phyloP scores from a whole-genome alignment of 106 monocot genomes.

The Amphibolis antarctica region DNA sequence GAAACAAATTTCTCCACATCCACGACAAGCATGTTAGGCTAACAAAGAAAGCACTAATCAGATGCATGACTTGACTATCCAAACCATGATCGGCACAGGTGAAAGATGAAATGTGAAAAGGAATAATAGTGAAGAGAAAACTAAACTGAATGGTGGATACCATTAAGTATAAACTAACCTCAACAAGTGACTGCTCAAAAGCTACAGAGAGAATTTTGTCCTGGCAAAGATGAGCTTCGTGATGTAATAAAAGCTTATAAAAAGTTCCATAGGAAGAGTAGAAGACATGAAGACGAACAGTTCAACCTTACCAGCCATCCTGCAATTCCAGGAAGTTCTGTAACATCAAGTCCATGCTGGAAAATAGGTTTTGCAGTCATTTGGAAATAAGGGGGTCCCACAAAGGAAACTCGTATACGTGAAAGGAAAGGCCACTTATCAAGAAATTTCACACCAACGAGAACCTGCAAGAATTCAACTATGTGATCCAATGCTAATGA shows the following conservation, averaged over 20 bases:
- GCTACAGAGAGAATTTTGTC: slow-evolving; percentile 71
- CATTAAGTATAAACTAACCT: slow-evolving; percentile 32
- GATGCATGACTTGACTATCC: background rate
- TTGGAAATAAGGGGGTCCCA: slow-evolving; percentile 86
- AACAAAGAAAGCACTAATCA: slow-evolving; percentile 7
- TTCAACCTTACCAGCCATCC: slow-evolving; percentile 68
- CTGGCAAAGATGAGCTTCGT: slow-evolving; percentile 16
- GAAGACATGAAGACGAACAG: background rate
- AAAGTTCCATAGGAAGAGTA: background rate
- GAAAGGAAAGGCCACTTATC: slow-evolving; percentile 73
- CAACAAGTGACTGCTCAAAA: slow-evolving; percentile 86
- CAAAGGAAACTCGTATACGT: slow-evolving; percentile 75
- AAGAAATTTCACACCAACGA: slow-evolving; percentile 90
- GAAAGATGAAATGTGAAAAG: background rate
- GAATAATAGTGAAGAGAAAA: background rate
- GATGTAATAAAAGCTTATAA: background rate
- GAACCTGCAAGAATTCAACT: slow-evolving; percentile 25
- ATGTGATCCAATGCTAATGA: background rate
- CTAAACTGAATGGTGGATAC: background rate
- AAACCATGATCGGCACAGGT: background rate
- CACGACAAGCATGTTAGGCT: slow-evolving; percentile 96
- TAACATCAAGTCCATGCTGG: slow-evolving; percentile 76
- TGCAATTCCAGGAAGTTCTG: slow-evolving; percentile 90
- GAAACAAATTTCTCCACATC: slow-evolving; percentile 78
- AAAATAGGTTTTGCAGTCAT: slow-evolving; percentile 89